Evolutionary conservation across 108 stramenopile genomes (phyloP), one percentile per base, ranked within the genome.

Genomic region (Pseudonitzschia multiseries): DNA sequence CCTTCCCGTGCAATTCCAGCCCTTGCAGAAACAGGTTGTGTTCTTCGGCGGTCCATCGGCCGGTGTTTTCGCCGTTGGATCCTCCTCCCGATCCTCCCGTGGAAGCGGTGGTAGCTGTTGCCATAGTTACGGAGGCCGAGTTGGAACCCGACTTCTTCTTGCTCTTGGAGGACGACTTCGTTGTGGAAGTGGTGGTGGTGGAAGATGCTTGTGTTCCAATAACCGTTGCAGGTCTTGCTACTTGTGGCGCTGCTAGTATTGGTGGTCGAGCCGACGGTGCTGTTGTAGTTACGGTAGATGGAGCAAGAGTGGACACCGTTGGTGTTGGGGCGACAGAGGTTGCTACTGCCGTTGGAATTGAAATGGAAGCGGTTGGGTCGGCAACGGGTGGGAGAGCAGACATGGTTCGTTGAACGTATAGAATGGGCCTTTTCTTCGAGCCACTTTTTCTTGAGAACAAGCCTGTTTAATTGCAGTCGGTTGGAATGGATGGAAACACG

Each of bases 1-100:
- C 94, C 70, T 93, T 94, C 41, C 98, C 98, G 73, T 96, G 91
- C 68, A 83, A 82, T 82, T 93, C 87, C 15, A 99, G 81, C 8
- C 98, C 98, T 40, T 96, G 95, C 15, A 99, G 81, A 80, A 99
- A 99, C 69, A 88, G 85, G 20, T 84, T 77, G 73, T 99, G 97
- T 78, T 99, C 98, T 64, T 98, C 96, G 51, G 89, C 90, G 32
- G 96, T 98, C 98, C 98, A 99, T 13, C 98, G 93, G 15, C 98
- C 98, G 20, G 97, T 96, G 72, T 97, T 96, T 81, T 95, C 92
- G 59, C 82, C 82, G 21, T 66, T 71, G 13, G 77, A 60, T 17
- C 73, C 77, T 41, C 26, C 22, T 24, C 41, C 33, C 15, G 46
- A 56, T 31, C 65, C 68, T 31, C 65, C 68, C 14, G 77, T 28